Evolutionary conservation across 352 stramenopile genomes (phyloP).

Genomic region (Phytophthora chlamydospora): DNA sequence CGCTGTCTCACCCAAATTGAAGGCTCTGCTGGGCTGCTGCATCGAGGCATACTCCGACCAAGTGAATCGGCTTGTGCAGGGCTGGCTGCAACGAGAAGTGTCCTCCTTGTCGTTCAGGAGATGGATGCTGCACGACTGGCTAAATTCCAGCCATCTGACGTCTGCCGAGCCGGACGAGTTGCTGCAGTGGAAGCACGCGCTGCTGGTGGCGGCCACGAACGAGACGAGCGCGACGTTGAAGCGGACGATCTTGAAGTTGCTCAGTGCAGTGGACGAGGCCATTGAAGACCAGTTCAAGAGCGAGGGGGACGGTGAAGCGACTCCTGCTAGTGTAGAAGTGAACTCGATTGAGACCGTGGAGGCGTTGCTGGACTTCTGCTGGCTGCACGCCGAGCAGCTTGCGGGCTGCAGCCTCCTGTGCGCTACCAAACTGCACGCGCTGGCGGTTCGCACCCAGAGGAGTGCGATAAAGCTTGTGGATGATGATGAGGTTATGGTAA

Average conservation of each 20-base stretch:
- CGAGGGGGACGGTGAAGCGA: background rate
- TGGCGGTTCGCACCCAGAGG: slow-evolving; percentile 24
- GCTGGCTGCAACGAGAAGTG: slow-evolving; percentile 32
- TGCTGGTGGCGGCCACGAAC: slow-evolving; percentile 40
- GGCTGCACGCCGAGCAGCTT: slow-evolving; percentile 39
- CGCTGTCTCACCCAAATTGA: slow-evolving; percentile 32
- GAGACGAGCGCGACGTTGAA: slow-evolving; percentile 40
- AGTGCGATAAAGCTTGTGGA: slow-evolving; percentile 18
- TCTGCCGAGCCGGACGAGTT: slow-evolving; percentile 9
- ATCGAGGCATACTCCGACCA: slow-evolving; percentile 25
- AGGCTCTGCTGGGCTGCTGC: slow-evolving; percentile 40
- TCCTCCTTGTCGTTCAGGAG: slow-evolving; percentile 29
- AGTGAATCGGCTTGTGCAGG: slow-evolving; percentile 33
- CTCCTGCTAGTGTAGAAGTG: background rate
- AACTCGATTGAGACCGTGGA: slow-evolving; percentile 25
- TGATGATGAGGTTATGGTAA: slow-evolving; percentile 34
- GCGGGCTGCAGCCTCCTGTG: slow-evolving; percentile 44
- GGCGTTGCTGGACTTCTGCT: slow-evolving; percentile 54
- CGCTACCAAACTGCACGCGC: slow-evolving; percentile 47
- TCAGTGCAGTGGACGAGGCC: slow-evolving; percentile 26
- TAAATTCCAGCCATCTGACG: slow-evolving; percentile 31
- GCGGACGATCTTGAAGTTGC: slow-evolving; percentile 25
- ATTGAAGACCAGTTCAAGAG: slow-evolving; percentile 3
- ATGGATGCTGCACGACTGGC: slow-evolving; percentile 44
- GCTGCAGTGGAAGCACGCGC: slow-evolving; percentile 41